Evolutionary conservation across 305 asterid genomes (phyloP), one percentile per base, ranked within the genome.

Genomic region (Fraxinus velutina): DNA sequence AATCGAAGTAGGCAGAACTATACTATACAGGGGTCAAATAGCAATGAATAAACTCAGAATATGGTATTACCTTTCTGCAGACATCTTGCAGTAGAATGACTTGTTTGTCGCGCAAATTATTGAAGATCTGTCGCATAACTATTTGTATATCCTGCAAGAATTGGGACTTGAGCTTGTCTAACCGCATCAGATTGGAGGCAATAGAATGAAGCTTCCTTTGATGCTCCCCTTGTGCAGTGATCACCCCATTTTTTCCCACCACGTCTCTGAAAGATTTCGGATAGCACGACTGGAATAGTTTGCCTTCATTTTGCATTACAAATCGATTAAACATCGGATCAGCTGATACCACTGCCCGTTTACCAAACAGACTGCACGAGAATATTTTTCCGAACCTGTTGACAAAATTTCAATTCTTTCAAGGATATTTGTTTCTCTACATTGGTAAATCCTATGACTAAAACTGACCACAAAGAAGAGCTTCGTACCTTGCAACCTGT

Each of bases 121-220:
- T 27, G 9, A 91, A 39, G 70, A 87, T 89, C 42, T 85, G 86
- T 12, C 79, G 82, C 77, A 93, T 86, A 47, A 92, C 96, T 0
- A 34, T 84, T 78, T 94, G 98, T 62, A 90, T 89, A 71, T 92
- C 97, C 37, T 85, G 88, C 91, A 95, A 77, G 92, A 91, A 95
- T 88, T 92, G 97, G 81, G 83, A 85, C 87, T 87, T 92, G 75
- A 91, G 97, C 86, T 88, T 90, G 60, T 95, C 94, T 5, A 91
- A 83, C 39, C 97, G 89, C 98, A 93, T 94, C 92, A 94, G 91
- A 78, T 93, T 92, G 36, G 98, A 90, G n/a, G 98, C 96, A 2
- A 93, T 92, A 0, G 96, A 86, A 64, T 93, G 98, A 15, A 94
- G 97, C 73, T 89, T 91, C 84, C 94, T 89, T 80, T 94, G 97